A percentile compares a stretch with the other conserved stretches of the same genome.
Evolutionary conservation across 2,329 filamentous ascomycete species (phyloP).

Genomic region (Nemania sp.): DNA sequence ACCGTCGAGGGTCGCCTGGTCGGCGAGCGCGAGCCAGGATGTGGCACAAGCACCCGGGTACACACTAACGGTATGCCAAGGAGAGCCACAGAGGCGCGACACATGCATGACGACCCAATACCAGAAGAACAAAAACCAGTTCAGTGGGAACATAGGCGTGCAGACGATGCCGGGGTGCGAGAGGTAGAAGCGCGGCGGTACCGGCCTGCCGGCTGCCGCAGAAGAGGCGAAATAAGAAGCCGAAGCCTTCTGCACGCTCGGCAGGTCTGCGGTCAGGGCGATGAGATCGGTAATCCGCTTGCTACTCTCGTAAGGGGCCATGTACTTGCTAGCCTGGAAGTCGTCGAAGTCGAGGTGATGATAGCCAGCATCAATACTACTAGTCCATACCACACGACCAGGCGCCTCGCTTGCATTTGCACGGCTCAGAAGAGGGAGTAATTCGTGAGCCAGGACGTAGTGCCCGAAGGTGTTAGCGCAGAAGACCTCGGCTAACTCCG

Average conservation of each 20-base stretch:
- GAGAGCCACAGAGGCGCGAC: slow-evolving; percentile 77
- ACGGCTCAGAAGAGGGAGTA: slow-evolving; percentile 72
- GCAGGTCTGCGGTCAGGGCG: slow-evolving; percentile 71
- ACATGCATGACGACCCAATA: slow-evolving; percentile 72
- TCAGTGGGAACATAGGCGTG: slow-evolving; percentile 78
- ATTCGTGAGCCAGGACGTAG: slow-evolving; percentile 81
- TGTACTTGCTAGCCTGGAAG: slow-evolving; percentile 69
- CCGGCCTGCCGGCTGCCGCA: slow-evolving; percentile 26
- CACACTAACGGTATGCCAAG: slow-evolving; percentile 80
- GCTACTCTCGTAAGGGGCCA: slow-evolving; percentile 76
- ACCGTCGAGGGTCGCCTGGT: slow-evolving; percentile 63
- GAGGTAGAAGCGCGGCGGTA: slow-evolving; percentile 71
- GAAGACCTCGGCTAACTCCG: slow-evolving; percentile 78
- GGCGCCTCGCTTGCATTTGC: slow-evolving; percentile 44
- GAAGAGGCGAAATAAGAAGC: slow-evolving; percentile 56
- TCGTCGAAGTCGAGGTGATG: slow-evolving; percentile 66
- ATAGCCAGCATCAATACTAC: slow-evolving; percentile 71
- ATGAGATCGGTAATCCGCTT: slow-evolving; percentile 88
- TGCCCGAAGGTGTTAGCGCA: slow-evolving; percentile 94
- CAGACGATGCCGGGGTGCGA: slow-evolving; percentile 85
- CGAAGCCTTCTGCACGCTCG: slow-evolving; percentile 62
- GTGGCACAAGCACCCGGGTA: slow-evolving; percentile 78
- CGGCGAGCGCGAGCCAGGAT: slow-evolving; percentile 75
- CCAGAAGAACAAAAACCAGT: slow-evolving; percentile 67
- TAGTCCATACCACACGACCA: slow-evolving; percentile 83